phyloP scores from a whole-genome alignment of 2,329 filamentous ascomycete genomes.

The Fusarium hainanense region DNA sequence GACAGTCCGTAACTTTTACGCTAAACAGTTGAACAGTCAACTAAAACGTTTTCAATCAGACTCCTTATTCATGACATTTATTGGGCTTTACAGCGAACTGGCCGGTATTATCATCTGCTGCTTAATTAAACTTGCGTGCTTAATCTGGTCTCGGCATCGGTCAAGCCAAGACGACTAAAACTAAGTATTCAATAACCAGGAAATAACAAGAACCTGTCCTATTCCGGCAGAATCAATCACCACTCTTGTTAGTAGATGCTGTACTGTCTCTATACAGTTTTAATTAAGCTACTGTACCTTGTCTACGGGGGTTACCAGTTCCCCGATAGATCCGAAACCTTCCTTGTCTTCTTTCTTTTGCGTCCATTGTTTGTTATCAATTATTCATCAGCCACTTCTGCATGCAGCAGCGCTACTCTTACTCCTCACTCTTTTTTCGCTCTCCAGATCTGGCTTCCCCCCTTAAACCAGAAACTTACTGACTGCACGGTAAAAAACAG shows the following conservation, averaged over 20 bases:
- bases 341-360: not conserved
- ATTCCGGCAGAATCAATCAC: slow-evolving; percentile 19
- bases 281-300: not conserved
- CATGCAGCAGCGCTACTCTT: slow-evolving; percentile 3
- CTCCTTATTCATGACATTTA: not conserved
- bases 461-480: not conserved
- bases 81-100: not conserved
- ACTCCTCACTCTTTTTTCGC: not conserved
- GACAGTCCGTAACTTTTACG: not conserved
- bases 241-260: not conserved
- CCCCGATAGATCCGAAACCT: slow-evolving; percentile 31
- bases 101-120: not conserved
- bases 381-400: slow-evolving; percentile 6
- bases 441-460: not conserved
- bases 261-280: not conserved
- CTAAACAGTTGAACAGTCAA: not conserved
- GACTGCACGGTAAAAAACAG: not conserved
- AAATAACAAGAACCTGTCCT: slow-evolving; percentile 11
- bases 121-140: slow-evolving; percentile 2
- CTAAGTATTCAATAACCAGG: not conserved
- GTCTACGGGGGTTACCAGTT: slow-evolving; percentile 18
- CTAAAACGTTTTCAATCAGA: not conserved
- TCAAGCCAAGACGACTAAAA: not conserved
- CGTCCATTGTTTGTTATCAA: not conserved
- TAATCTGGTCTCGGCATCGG: slow-evolving; percentile 14